Conservation (phyloP, 2,329 filamentous ascomycete species). For the Fusarium tjaetaba region DNA sequence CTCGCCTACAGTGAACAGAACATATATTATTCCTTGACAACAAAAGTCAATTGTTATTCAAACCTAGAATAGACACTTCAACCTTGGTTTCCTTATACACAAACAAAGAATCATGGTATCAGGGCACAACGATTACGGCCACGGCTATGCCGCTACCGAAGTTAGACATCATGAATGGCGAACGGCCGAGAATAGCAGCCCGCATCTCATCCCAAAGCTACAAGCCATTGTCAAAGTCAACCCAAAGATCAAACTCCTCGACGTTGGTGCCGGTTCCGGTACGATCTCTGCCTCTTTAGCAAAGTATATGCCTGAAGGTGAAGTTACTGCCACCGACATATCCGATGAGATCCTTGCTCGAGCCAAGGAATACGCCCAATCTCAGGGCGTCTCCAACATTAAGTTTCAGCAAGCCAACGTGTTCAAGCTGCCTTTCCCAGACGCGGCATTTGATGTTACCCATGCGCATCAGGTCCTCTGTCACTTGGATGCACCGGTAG, state of each 20-base stretch:
- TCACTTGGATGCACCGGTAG: constrained; percentile 50
- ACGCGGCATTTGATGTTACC: constrained; percentile 55
- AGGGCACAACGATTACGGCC: constrained; percentile 42
- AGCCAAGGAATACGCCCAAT: constrained; percentile 38
- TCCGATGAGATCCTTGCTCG: constrained; percentile 46
- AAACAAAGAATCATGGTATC: constrained; percentile 25
- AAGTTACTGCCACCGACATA: constrained; percentile 47
- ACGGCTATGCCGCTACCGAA: constrained; percentile 40
- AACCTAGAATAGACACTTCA: not conserved
- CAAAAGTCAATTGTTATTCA: not conserved
- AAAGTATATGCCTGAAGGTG: constrained; percentile 52
- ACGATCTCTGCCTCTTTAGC: constrained; percentile 58
- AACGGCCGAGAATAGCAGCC: constrained; percentile 55
- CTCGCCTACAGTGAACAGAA: no score
- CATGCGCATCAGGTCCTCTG: constrained; percentile 56
- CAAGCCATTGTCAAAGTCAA: constrained; percentile 35
- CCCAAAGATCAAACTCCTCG: constrained; percentile 53
- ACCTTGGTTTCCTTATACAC: not conserved
- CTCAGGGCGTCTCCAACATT: constrained; percentile 41
- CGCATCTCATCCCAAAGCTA: constrained; percentile 55
- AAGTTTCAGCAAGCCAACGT: constrained; percentile 43
- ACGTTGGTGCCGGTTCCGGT: constrained; percentile 61
- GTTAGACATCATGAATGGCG: constrained; percentile 50
- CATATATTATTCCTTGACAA: not conserved
- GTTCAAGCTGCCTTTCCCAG: constrained; percentile 50